These are phyloP conservation scores for Zangia roseola DNA, from an alignment of 768 basidiomycete genomes.

Conservation along the genomic window DNA sequence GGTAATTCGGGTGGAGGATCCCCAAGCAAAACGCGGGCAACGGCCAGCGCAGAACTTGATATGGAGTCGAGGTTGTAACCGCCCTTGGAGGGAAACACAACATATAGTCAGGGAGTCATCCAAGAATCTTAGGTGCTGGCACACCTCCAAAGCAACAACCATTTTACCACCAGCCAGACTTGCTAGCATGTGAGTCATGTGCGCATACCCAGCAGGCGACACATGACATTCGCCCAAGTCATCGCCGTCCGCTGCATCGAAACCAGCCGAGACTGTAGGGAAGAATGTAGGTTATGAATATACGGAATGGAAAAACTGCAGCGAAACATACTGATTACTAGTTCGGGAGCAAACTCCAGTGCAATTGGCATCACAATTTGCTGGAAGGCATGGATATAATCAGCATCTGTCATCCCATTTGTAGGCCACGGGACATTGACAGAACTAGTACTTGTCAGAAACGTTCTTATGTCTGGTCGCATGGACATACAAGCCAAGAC, in stretches of 20 bases:
- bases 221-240: slow-evolving; percentile 89
- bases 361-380: slow-evolving; percentile 96
- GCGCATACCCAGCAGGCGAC: slow-evolving; percentile 89
- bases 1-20: slow-evolving; percentile 77
- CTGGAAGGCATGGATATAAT: slow-evolving; percentile 96
- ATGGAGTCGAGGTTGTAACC: slow-evolving; percentile 94
- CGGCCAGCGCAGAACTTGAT: slow-evolving; percentile 83
- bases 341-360: slow-evolving; percentile 92
- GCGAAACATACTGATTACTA: slow-evolving; percentile 81
- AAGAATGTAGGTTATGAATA: not conserved
- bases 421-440: slow-evolving; percentile 97
- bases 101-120: not conserved
- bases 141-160: slow-evolving; percentile 91
- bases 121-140: slow-evolving; percentile 7
- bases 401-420: slow-evolving; percentile 86
- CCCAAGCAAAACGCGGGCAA: slow-evolving; percentile 84
- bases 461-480: slow-evolving; percentile 2
- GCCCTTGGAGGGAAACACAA: slow-evolving; percentile 51
- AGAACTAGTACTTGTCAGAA: slow-evolving; percentile 50
- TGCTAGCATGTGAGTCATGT: slow-evolving; percentile 97
- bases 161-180: slow-evolving; percentile 85
- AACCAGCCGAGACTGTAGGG: slow-evolving; percentile 87
- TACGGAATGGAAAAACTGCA: not conserved
- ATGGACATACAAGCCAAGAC: slow-evolving; percentile 76
- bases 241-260: slow-evolving; percentile 94